Evolutionary conservation across 2,329 filamentous ascomycete genomes (phyloP), one percentile per base, ranked within the genome.

Genomic region (Cephalotrichum gorgonifer): DNA sequence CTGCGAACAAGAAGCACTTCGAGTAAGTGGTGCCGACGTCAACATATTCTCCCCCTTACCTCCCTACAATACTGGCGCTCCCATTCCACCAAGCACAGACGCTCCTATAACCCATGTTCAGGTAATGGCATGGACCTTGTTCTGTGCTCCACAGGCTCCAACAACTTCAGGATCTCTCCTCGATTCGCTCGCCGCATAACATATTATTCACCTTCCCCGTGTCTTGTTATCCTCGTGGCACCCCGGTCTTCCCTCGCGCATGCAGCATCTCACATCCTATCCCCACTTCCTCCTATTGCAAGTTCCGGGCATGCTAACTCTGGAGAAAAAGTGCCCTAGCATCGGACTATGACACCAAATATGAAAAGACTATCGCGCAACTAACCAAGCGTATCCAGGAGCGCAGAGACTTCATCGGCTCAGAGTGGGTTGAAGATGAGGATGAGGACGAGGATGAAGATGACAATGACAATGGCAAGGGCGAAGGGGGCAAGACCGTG

Each of bases 361-460:
- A 79, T 54, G 68, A 70, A 46, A 74, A 75, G 56, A 70, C 74
- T 12, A 68, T 78, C 43, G 62, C 67, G 31, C 69, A 71, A 55
- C 65, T 87, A n/a, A 71, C 75, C 22, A 62, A 71, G 7, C 70
- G 77, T 54, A 69, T 86, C 14, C 69, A 71, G 52, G 62, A 62
- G 4, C 71, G 73, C 28, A 68, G 76, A 6, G 69, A 74, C 47
- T 86, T 85, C 68, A 75, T 87, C 50, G 81, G 79, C 39, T 73
- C 78, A 23, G 70, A 76, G 48, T 81, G 79, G 67, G 62, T 64
- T 42, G 62, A 63, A 17, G 70, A 69, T 4, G 63, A 63, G 8
- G 61, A 65, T 8, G 59, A 61, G 14, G 60, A 62, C 2, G 59
- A 64, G 2, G 67, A 60, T 5, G n/a, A n/a, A n/a, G n/a, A n/a